These are phyloP conservation scores for Astrephomene gubernaculifera DNA, from an alignment of 139 green algal genomes.

Conservation along the genomic window DNA sequence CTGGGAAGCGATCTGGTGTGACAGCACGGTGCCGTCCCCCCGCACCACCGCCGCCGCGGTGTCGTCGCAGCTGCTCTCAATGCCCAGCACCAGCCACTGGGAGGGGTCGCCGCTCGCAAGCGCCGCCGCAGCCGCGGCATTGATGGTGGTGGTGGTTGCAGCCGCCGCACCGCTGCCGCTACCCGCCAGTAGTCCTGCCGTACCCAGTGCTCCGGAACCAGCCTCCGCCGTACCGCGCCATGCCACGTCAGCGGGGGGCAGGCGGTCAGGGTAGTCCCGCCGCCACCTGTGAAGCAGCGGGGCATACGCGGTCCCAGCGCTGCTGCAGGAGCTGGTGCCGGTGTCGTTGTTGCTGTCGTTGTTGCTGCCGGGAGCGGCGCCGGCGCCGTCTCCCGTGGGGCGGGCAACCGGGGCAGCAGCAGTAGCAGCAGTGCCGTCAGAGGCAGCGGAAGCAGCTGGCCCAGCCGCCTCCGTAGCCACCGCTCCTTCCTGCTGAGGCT, in stretches of 20 bases:
- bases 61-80: constrained; percentile 94
- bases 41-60: constrained; percentile 87
- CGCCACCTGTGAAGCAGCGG: constrained; percentile 28
- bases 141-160: not conserved
- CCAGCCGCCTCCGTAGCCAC: not conserved
- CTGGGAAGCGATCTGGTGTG: constrained; percentile 76
- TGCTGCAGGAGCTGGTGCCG: not conserved
- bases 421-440: no score
- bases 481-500: not conserved
- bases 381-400: no score
- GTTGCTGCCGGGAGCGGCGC: not conserved
- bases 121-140: not conserved
- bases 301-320: not conserved
- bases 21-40: constrained; percentile 72
- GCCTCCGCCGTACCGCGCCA: constrained; percentile 16
- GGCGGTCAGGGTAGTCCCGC: not conserved
- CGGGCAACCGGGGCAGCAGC: no score
- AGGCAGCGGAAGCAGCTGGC: constrained; percentile 39
- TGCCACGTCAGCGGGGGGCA: constrained; percentile 11
- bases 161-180: no score
- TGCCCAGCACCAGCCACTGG: constrained; percentile 80
- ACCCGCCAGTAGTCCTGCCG: no score
- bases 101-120: not conserved
- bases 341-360: not conserved
- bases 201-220: no score